A percentile compares a stretch with the other conserved stretches of the same genome.
phyloP scores from a whole-genome alignment of 2,329 filamentous ascomycete genomes.

The Colletotrichum liaoningense region DNA sequence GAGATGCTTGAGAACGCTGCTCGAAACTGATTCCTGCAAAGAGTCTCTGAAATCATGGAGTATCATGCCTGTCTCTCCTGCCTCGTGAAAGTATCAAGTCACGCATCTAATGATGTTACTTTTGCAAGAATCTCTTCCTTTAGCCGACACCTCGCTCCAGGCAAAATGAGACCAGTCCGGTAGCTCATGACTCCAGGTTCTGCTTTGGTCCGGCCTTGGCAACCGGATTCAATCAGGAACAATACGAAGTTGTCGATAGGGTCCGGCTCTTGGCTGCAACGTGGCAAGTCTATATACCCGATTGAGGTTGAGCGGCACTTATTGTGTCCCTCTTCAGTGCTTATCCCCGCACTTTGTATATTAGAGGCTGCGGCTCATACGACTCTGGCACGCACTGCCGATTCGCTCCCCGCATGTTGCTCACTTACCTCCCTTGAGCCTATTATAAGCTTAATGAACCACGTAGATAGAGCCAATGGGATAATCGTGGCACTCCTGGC shows the following conservation, averaged over 20 bases:
- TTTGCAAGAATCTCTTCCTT: neutral
- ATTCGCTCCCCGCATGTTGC: neutral
- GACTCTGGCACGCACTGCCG: neutral
- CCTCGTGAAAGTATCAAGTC: too few species aligned
- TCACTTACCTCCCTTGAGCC: constrained; percentile 22
- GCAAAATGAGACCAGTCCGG: neutral
- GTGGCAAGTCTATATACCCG: neutral
- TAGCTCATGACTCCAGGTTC: neutral
- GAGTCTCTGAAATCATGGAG: too few species aligned
- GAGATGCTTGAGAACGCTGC: too few species aligned
- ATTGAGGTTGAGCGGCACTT: neutral
- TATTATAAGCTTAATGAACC: constrained; percentile 10
- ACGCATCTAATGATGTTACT: neutral
- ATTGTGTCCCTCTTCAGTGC: neutral
- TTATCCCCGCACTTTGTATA: constrained; percentile 3
- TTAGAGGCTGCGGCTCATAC: neutral
- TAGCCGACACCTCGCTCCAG: neutral
- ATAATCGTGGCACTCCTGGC: neutral
- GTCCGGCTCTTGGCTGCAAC: constrained; percentile 15
- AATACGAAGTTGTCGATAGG: neutral
- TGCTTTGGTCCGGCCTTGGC: neutral
- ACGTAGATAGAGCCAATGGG: neutral
- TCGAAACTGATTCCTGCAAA: too few species aligned
- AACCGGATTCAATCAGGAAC: neutral
- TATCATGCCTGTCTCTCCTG: too few species aligned